Evolutionary conservation across 306 rosid species (phyloP).

Genomic region (Adenanthera pavonina): DNA sequence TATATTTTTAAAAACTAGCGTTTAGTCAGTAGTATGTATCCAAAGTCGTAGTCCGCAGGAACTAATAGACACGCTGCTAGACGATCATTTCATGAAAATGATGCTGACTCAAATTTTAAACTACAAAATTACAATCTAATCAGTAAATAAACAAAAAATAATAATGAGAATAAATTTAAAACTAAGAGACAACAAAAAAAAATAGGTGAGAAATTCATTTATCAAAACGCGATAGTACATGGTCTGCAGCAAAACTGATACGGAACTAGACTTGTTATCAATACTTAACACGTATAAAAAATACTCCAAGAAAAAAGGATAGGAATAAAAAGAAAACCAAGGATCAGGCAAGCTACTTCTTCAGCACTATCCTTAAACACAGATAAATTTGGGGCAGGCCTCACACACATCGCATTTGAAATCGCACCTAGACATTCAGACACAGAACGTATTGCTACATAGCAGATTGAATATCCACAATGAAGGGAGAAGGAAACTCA

Average conservation of each 20-base stretch:
- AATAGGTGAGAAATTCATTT: too few relatives aligned
- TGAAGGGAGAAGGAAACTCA: conserved; percentile 1
- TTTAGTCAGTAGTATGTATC: neutral
- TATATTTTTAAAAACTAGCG: neutral
- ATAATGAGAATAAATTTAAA: too few relatives aligned
- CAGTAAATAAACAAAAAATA: neutral
- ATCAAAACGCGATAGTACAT: too few relatives aligned
- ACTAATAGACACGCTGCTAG: neutral
- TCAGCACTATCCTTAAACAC: neutral
- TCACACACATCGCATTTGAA: neutral
- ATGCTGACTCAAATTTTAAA: neutral
- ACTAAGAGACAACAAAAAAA: too few relatives aligned
- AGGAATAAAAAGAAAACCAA: neutral
- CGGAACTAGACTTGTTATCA: too few relatives aligned
- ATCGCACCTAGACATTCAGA: neutral
- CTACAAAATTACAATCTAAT: neutral
- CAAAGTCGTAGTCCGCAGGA: neutral
- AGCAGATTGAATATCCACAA: conserved; percentile 10
- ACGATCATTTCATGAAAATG: neutral
- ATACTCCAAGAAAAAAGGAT: neutral
- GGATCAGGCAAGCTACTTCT: neutral
- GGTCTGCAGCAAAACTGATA: too few relatives aligned
- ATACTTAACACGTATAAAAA: too few relatives aligned
- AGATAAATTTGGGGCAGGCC: neutral
- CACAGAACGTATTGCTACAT: neutral